Evolutionary conservation across 2,329 filamentous ascomycete species (phyloP), one percentile per base, ranked within the genome.

Genomic region (Talaromyces albobiverticillius): DNA sequence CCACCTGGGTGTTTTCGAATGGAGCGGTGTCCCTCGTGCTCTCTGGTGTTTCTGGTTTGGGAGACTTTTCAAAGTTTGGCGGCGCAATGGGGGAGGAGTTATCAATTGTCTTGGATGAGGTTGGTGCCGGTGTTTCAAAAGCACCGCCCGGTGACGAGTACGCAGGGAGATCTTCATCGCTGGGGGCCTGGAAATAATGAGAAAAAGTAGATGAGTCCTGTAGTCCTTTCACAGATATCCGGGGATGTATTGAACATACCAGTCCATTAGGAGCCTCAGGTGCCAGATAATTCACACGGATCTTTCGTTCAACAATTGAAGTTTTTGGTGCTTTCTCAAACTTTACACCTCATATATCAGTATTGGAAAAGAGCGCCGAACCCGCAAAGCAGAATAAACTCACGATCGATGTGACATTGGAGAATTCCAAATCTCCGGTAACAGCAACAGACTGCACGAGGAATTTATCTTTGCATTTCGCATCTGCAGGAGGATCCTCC

Each of bases 401-500:
- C 81, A 95, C 90, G 67, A 96, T 90, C 43, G 89, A 82, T 46
- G 86, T 81, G 59, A 95, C 85, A 68, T 88, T 95, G 56, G 81
- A 80, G 65, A 89, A 90, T 66, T 96, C 90, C 76, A 91, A 89
- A 67, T 95, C 89, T 59, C 85, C 80, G 20, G 87, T 87, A 61
- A 96, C 89, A 49, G 85, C 80, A 46, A 95, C 89, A 23, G 92
- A 95, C 76, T 97, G 93, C 32, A 97, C 93, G 52, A 97, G 83
- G 74, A 97, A 97, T 79, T 97, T 97, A 82, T 97, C 93, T 72
- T 90, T 88, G 79, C 94, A 99, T 73, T 90, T 92, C 59, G 88
- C 86, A 70, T 96, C 92, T 55, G 80, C 73, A 18, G 92, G 83
- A 53, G 93, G 93, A 67, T 97, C 92, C 68, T 90, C 85, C 80